Base-by-base conservation (phyloP, 768 basidiomycete genomes). In the Russula abietina region DNA sequence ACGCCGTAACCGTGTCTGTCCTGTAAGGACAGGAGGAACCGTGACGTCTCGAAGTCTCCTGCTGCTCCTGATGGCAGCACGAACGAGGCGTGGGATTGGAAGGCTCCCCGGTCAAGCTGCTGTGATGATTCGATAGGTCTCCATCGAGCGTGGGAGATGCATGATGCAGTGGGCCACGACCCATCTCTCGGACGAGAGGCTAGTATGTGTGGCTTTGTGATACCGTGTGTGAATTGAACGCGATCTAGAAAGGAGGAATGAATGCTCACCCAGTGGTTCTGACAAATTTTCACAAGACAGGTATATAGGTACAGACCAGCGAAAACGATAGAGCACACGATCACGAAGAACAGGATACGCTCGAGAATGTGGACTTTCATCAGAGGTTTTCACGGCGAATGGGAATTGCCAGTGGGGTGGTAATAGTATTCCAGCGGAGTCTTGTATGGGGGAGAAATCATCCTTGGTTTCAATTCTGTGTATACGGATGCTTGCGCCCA, bases 101-200 rank as follows among this genome's bases (percentile, higher is more conserved):
- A 63, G 1, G n/a, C 26, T 26, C 36, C 30, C 0, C 16, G 52
- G 52, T 17, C 12, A 26, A 2, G 46, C 22, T 22, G 28, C 1
- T 41, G 16, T 9, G 9, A n/a, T 9, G 9, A 16, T 7, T 17
- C 45, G 22, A 54, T 46, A 11, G 14, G 58, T 55, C 12, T 3
- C 62, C 58, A 59, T 36, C 6, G 32, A 6, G 53, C 58, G 7
- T 59, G 46, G 38, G 39, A 14, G 33, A 63, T 24, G 39, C 62
- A 55, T 12, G 43, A 55, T 9, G 50, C 28, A 16, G 26, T n/a
- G 9, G n/a, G 30, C 12, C 22, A 48, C 12, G 9, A 1, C 26
- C 9, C 38, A 22, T n/a, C 28, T 28, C 36, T 12, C 10, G 8
- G n/a, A 14, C 32, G n/a, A 36, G 33, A 17, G 9, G 46, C 43